Percentiles rank a stretch among this genome's conserved stretches.
Conservation (phyloP, 345 rosid genomes). For the Boechera retrofracta region DNA sequence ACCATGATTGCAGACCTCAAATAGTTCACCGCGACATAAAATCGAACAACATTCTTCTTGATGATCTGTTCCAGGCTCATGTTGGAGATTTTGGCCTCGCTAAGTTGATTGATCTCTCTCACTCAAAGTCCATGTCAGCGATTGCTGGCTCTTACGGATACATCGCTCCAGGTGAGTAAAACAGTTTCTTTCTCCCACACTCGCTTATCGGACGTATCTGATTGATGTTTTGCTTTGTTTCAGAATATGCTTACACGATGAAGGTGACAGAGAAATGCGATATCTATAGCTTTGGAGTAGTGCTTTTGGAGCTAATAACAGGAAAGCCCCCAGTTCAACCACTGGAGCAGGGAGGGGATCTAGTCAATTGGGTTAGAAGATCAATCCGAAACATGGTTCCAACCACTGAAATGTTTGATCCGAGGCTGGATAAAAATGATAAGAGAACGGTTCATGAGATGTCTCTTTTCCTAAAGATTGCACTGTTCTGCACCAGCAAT, state of each 20-base stretch:
- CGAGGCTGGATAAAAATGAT: conserved; percentile 51
- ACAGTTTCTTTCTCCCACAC: conserved; percentile 12
- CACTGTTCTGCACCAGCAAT: conserved; percentile 71
- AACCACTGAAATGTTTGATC: conserved; percentile 59
- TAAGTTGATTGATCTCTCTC: conserved; percentile 72
- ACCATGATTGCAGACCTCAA: conserved; percentile 79
- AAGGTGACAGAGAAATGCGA: conserved; percentile 88
- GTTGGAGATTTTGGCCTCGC: conserved; percentile 92
- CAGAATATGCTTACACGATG: conserved; percentile 94
- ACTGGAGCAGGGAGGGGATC: conserved; percentile 80
- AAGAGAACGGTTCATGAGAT: conserved; percentile 59
- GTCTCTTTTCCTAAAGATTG: conserved; percentile 72
- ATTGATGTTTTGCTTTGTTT: conserved; percentile 22
- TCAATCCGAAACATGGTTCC: conserved; percentile 56
- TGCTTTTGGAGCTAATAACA: conserved; percentile 65
- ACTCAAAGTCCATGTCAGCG: conserved; percentile 85
- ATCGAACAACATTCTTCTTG: conserved; percentile 78
- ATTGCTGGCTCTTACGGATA: conserved; percentile 93
- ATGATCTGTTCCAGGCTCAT: conserved; percentile 76
- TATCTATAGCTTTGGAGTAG: conserved; percentile 86
- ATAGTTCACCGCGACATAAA: conserved; percentile 85
- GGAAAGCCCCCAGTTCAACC: conserved; percentile 85
- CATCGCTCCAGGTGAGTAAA: conserved; percentile 76
- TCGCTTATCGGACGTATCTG: not conserved
- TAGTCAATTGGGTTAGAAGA: conserved; percentile 76